Evolutionary conservation across 176 grass and related monocot genomes (phyloP).

Genomic region (Bromus sterilis): DNA sequence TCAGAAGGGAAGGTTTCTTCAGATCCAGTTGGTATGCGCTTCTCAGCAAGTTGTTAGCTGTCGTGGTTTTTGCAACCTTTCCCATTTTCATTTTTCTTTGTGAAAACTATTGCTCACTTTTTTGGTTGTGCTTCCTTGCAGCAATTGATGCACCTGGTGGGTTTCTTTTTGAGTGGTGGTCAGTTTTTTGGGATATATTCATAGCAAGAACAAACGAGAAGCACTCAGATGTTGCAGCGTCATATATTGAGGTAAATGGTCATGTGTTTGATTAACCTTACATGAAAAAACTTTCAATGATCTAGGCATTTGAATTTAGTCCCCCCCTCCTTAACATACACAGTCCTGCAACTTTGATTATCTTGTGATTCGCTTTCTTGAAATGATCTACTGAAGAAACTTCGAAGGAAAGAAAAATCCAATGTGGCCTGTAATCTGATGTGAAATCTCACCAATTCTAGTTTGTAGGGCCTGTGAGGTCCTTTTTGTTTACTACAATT

Average conservation of each 20-base stretch:
- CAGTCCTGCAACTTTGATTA: not conserved
- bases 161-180: constrained; percentile 99
- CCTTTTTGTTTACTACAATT: not conserved
- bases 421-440: not conserved
- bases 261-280: not conserved
- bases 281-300: not conserved
- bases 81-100: not conserved
- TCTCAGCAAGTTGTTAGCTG: not conserved
- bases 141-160: constrained; percentile 99
- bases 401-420: not conserved
- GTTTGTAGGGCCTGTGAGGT: not conserved
- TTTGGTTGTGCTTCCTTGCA: constrained; percentile 21
- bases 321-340: not conserved
- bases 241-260: constrained; percentile 80
- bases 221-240: constrained; percentile 91
- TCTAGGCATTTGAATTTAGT: not conserved
- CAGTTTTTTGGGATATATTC: constrained; percentile 99
- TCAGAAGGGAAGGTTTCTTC: constrained; percentile 99
- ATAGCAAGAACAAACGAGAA: constrained; percentile 99
- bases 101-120: not conserved
- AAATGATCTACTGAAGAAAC: not conserved
- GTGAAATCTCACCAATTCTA: not conserved
- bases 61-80: not conserved
- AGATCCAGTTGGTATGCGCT: constrained; percentile 91
- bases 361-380: not conserved